phyloP scores from a whole-genome alignment of 2,329 filamentous ascomycete species.

The Exutisphaerella laricina region DNA sequence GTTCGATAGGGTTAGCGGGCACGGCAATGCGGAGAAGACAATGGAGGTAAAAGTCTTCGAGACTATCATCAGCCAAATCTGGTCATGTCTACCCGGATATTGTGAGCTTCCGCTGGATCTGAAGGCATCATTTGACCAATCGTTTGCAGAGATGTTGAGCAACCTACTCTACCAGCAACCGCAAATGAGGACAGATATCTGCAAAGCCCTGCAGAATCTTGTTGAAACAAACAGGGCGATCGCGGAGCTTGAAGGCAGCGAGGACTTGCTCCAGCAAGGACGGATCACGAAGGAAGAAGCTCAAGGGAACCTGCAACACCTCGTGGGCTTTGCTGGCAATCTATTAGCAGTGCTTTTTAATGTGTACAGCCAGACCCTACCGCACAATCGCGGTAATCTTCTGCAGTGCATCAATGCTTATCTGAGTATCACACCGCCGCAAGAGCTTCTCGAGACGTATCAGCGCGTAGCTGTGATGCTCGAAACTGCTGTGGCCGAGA shows the following conservation, averaged over 20 bases:
- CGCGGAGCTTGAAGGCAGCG: slow-evolving; percentile 59
- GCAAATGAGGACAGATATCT: slow-evolving; percentile 79
- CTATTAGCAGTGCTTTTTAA: slow-evolving; percentile 97
- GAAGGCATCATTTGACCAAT: slow-evolving; percentile 65
- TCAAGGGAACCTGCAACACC: slow-evolving; percentile 71
- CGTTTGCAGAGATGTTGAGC: slow-evolving; percentile 82
- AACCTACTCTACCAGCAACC: slow-evolving; percentile 91
- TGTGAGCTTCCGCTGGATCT: slow-evolving; percentile 83
- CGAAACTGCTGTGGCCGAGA: slow-evolving; percentile 60
- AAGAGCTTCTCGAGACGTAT: slow-evolving; percentile 83
- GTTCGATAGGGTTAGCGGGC: slow-evolving; percentile 81
- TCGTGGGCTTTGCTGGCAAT: slow-evolving; percentile 75
- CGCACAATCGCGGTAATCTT: slow-evolving; percentile 84
- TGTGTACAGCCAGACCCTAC: slow-evolving; percentile 93
- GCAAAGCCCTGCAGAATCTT: slow-evolving; percentile 75
- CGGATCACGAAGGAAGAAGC: slow-evolving; percentile 71
- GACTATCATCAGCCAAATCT: slow-evolving; percentile 90
- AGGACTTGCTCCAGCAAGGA: slow-evolving; percentile 70
- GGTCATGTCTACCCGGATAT: slow-evolving; percentile 89
- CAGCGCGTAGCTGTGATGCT: slow-evolving; percentile 80
- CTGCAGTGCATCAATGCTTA: slow-evolving; percentile 93
- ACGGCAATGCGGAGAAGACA: slow-evolving; percentile 76
- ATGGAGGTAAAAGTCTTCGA: slow-evolving; percentile 98
- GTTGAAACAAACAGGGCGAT: slow-evolving; percentile 90
- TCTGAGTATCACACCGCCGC: slow-evolving; percentile 61